A percentile compares a stretch with the other conserved stretches of the same genome.
Conservation (phyloP, 2,329 filamentous ascomycete genomes). For the Neopestalotiopsis rosae region DNA sequence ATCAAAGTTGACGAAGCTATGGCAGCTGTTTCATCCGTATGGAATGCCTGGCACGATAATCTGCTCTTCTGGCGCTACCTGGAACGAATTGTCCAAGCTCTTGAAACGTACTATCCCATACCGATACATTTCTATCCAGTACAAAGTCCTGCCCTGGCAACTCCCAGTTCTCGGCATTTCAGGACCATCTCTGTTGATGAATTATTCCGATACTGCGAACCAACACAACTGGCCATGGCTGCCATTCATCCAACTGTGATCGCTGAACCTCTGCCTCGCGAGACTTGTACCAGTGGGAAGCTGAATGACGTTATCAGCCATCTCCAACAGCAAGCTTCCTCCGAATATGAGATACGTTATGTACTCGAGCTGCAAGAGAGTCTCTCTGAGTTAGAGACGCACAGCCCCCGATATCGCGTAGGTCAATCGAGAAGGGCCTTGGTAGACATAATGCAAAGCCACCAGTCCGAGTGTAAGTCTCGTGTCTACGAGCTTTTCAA, state of each 20-base stretch:
- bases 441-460: background rate
- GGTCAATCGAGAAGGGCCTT: background rate
- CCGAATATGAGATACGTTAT: background rate
- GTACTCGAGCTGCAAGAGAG: background rate
- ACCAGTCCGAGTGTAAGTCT: background rate
- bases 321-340: background rate
- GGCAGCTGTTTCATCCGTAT: background rate
- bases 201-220: background rate
- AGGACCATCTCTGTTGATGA: background rate
- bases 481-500: background rate
- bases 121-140: background rate
- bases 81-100: background rate
- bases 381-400: background rate
- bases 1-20: background rate
- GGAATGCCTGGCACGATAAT: conserved; percentile 7
- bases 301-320: background rate
- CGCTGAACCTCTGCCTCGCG: background rate
- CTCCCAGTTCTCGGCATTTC: background rate
- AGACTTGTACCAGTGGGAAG: background rate
- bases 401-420: background rate
- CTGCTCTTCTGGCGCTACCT: background rate
- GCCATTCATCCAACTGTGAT: background rate
- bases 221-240: background rate
- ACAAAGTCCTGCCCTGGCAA: background rate
- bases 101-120: background rate